Conservation (phyloP, 257 asterid genomes). For the Penstemon eatonii region DNA sequence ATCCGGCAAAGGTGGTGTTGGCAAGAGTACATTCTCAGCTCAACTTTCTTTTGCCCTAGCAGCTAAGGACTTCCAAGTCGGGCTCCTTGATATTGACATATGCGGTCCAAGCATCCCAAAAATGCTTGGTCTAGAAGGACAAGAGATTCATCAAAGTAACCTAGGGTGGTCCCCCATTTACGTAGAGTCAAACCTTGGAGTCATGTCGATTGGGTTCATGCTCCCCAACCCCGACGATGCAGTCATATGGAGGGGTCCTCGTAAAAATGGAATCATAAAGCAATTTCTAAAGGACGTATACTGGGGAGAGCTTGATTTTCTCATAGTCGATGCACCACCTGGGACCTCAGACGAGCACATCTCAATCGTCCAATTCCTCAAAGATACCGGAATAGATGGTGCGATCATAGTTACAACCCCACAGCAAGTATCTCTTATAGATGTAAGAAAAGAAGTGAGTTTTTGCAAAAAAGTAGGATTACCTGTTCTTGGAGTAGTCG, state of each 20-base stretch:
- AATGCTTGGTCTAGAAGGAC: conserved; percentile 86
- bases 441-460: conserved; percentile 86
- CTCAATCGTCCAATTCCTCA: conserved; percentile 80
- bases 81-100: conserved; percentile 89
- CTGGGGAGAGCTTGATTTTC: conserved; percentile 93
- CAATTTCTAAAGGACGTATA: conserved; percentile 80
- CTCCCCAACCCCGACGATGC: conserved; percentile 53
- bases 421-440: conserved; percentile 85
- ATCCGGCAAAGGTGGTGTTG: conserved; percentile 96
- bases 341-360: conserved; percentile 97
- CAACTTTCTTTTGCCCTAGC: conserved; percentile 84
- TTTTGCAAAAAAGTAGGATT: conserved; percentile 85
- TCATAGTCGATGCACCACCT: conserved; percentile 91
- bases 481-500: conserved; percentile 79
- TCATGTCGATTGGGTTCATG: conserved; percentile 72
- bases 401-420: conserved; percentile 92
- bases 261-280: conserved; percentile 74
- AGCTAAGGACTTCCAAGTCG: conserved; percentile 79
- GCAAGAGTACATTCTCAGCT: conserved; percentile 92
- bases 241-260: conserved; percentile 77
- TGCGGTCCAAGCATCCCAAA: conserved; percentile 95
- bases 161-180: conserved; percentile 93
- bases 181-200: conserved; percentile 87
- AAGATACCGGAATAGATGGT: conserved; percentile 81
- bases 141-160: conserved; percentile 69